These are phyloP conservation scores for Forsythia suspensa DNA, from an alignment of 257 asterid species.

Conservation along the genomic window DNA sequence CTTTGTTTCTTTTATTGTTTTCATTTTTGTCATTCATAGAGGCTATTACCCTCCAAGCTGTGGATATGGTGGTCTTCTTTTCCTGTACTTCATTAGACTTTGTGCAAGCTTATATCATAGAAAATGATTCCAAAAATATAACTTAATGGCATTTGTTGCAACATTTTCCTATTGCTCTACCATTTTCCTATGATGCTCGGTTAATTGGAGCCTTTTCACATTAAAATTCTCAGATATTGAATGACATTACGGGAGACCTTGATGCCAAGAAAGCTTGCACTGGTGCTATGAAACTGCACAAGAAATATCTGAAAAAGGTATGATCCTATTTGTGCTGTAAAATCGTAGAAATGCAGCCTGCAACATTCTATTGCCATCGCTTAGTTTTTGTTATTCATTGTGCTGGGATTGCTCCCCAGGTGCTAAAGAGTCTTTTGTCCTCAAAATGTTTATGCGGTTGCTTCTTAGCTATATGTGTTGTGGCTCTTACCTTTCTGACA, in stretches of 20 bases:
- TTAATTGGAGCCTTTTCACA: not conserved
- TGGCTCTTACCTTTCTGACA: not conserved
- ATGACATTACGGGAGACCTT: conserved; percentile 76
- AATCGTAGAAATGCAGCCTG: not conserved
- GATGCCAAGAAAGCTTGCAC: conserved; percentile 81
- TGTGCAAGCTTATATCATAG: not conserved
- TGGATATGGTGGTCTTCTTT: not conserved
- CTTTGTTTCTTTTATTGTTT: not conserved
- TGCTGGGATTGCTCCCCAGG: not conserved
- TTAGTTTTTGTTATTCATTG: not conserved
- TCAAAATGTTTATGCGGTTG: not conserved
- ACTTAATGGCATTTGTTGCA: not conserved
- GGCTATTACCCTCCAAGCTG: not conserved
- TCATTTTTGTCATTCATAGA: not conserved
- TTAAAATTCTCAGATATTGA: conserved; percentile 55
- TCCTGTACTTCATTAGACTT: not conserved
- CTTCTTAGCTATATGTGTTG: not conserved
- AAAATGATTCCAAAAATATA: not conserved
- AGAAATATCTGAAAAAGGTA: conserved; percentile 81
- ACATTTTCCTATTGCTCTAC: not conserved
- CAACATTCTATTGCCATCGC: not conserved
- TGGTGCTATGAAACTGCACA: conserved; percentile 85
- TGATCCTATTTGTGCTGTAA: not conserved
- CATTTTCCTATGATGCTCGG: not conserved
- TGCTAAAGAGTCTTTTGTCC: not conserved